These are phyloP conservation scores for Rhodotorula sphaerocarpa DNA, from an alignment of 768 basidiomycete species.

Conservation along the genomic window DNA sequence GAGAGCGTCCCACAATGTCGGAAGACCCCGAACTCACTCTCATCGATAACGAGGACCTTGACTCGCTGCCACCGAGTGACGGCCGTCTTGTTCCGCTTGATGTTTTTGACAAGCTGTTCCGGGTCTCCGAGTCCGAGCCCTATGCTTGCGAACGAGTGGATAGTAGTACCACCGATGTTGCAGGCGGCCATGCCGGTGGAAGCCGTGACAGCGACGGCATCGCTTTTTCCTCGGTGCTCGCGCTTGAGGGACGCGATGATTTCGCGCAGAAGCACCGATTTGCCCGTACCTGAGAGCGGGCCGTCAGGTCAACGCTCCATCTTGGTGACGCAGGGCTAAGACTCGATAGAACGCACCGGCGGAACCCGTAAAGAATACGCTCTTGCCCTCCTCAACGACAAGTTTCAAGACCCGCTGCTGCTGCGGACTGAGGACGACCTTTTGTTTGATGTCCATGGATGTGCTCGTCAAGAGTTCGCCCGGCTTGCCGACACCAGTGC, in stretches of 20 bases:
- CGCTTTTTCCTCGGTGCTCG: constrained; percentile 47
- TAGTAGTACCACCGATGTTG: constrained; percentile 89
- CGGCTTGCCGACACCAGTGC: neutral
- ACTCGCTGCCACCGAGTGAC: constrained; percentile 70
- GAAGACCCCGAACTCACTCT: constrained; percentile 53
- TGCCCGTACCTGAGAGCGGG: constrained; percentile 68
- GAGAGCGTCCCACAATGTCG: no score
- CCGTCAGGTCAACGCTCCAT: neutral
- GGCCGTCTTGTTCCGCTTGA: constrained; percentile 73
- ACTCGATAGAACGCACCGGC: constrained; percentile 58
- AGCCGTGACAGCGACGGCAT: constrained; percentile 74
- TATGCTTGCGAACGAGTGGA: constrained; percentile 93
- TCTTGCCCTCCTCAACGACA: constrained; percentile 58
- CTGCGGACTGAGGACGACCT: constrained; percentile 69
- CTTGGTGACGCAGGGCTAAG: neutral
- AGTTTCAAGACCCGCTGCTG: constrained; percentile 74
- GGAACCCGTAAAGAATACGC: constrained; percentile 91
- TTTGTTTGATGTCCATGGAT: constrained; percentile 42
- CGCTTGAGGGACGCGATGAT: constrained; percentile 69
- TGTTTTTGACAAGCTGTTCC: constrained; percentile 56
- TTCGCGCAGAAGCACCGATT: constrained; percentile 85
- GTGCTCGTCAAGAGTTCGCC: constrained; percentile 16
- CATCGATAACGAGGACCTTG: constrained; percentile 77
- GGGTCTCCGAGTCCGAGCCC: constrained; percentile 67
- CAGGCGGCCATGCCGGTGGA: constrained; percentile 96